These are phyloP conservation scores for Candida germanica DNA, from an alignment of 805 yeast species.

Conservation along the genomic window DNA sequence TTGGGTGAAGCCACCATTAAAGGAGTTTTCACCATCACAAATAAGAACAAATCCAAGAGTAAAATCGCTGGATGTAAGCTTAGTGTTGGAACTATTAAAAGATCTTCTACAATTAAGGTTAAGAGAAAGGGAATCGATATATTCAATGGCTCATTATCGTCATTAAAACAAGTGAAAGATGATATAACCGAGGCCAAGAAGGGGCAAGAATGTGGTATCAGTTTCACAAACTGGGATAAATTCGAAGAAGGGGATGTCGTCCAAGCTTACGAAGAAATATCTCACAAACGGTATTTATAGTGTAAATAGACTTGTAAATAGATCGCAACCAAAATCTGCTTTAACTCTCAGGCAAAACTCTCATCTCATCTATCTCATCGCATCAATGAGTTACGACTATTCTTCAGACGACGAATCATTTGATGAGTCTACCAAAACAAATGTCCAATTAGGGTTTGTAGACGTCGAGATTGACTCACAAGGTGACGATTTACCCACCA, in stretches of 20 bases:
- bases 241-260: constrained; percentile 75
- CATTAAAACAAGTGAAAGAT: constrained; percentile 79
- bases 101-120: constrained; percentile 58
- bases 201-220: constrained; percentile 88
- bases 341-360: background rate
- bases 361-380: constrained; percentile 28
- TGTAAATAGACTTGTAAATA: too few species aligned
- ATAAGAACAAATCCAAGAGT: constrained; percentile 49
- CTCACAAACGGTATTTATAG: constrained; percentile 36
- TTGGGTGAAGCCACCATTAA: constrained; percentile 66
- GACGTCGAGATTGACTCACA: constrained; percentile 44
- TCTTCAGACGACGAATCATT: constrained; percentile 52
- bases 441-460: constrained; percentile 58
- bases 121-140: constrained; percentile 48
- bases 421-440: constrained; percentile 25
- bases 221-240: constrained; percentile 64
- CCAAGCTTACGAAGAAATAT: constrained; percentile 66
- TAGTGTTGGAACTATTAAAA: constrained; percentile 59
- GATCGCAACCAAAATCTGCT: constrained; percentile 1
- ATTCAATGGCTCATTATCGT: constrained; percentile 58
- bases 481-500: constrained; percentile 20
- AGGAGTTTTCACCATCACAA: constrained; percentile 67
- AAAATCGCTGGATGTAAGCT: constrained; percentile 89
- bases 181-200: constrained; percentile 74
- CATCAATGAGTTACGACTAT: constrained; percentile 34